Conservation (phyloP, 768 basidiomycete genomes). For the Mycena rosella region DNA sequence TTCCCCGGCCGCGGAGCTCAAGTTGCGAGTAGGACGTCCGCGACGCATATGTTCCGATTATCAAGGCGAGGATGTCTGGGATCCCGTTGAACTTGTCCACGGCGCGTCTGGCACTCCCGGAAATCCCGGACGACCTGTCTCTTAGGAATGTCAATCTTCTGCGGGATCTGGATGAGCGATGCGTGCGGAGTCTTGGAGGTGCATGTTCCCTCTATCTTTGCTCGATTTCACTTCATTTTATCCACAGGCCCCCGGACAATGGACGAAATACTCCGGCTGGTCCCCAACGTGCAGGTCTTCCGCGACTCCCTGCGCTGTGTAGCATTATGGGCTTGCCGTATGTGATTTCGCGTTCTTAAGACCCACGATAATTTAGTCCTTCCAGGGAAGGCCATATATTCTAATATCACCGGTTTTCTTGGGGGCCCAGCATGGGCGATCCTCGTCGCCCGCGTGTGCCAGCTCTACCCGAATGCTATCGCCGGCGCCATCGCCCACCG, state of each 20-base stretch:
- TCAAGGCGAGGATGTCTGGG: constrained; percentile 91
- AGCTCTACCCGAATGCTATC: constrained; percentile 94
- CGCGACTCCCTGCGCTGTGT: constrained; percentile 95
- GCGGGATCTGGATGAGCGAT: constrained; percentile 93
- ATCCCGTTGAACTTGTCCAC: constrained; percentile 96
- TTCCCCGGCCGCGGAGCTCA: no score
- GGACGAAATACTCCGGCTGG: constrained; percentile 94
- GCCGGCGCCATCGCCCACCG: constrained; percentile 96
- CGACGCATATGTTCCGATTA: constrained; percentile 96
- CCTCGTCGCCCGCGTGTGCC: constrained; percentile 99
- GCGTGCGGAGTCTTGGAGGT: constrained; percentile 96
- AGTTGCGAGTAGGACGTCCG: constrained; percentile 83
- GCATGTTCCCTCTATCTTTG: constrained; percentile 34
- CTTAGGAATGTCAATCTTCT: constrained; percentile 92
- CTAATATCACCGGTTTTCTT: constrained; percentile 97
- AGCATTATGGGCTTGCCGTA: constrained; percentile 97
- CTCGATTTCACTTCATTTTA: constrained; percentile 22
- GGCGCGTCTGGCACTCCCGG: constrained; percentile 87
- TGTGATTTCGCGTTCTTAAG: constrained; percentile 45
- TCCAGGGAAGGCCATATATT: constrained; percentile 98
- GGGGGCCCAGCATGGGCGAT: constrained; percentile 99
- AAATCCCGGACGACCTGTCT: constrained; percentile 93
- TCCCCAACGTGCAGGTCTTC: constrained; percentile 95
- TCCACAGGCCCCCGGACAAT: constrained; percentile 90
- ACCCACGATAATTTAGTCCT: constrained; percentile 17